Conservation (phyloP, 2,329 filamentous ascomycete genomes). For the Zarea fungicola region DNA sequence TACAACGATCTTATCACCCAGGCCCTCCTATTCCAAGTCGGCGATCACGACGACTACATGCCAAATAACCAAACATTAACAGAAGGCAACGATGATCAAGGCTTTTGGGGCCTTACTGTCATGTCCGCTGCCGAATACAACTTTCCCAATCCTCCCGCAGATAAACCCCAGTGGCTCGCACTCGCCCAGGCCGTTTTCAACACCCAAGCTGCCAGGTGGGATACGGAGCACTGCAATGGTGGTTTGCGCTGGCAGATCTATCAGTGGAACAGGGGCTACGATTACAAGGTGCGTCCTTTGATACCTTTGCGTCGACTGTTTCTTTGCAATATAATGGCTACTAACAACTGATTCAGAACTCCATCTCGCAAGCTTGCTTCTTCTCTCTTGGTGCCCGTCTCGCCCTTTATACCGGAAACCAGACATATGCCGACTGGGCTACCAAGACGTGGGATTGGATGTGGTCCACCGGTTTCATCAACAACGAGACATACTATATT, state of each 20-base stretch:
- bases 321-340: neutral
- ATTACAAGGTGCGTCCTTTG: constrained; percentile 51
- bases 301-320: neutral
- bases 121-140: constrained; percentile 74
- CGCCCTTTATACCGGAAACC: constrained; percentile 71
- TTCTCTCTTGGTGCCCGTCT: constrained; percentile 62
- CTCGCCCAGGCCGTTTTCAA: constrained; percentile 79
- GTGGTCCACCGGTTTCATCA: constrained; percentile 50
- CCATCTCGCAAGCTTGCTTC: constrained; percentile 58
- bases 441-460: constrained; percentile 69
- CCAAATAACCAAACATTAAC: constrained; percentile 58
- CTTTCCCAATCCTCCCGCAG: constrained; percentile 61
- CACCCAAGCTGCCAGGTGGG: constrained; percentile 70
- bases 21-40: constrained; percentile 56
- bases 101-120: constrained; percentile 80
- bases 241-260: constrained; percentile 84
- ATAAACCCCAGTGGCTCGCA: constrained; percentile 63
- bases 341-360: constrained; percentile 37
- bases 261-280: constrained; percentile 73
- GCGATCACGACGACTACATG: constrained; percentile 58
- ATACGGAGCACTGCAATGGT: constrained; percentile 61
- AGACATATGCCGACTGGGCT: constrained; percentile 74
- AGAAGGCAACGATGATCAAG: constrained; percentile 69
- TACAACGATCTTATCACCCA: constrained; percentile 58
- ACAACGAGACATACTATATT: constrained; percentile 49